Evolutionary conservation across 768 basidiomycete genomes (phyloP).

Genomic region (Clitopilus passeckerianus): DNA sequence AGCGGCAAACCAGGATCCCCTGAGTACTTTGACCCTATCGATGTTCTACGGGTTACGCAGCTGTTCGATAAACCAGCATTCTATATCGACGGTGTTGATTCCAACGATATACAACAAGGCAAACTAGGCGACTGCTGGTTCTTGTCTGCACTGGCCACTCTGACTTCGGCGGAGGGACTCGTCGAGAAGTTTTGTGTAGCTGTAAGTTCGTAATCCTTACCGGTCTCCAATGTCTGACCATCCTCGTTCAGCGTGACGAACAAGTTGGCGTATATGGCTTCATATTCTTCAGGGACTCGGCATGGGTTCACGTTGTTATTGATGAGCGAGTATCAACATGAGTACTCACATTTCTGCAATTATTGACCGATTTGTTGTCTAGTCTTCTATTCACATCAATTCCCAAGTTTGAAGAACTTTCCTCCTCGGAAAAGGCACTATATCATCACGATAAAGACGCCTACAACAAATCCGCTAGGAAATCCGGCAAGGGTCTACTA

Average conservation of each 20-base stretch:
- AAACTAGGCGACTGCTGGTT: constrained; percentile 52
- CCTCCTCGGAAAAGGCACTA: constrained; percentile 29
- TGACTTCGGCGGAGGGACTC: constrained; percentile 36
- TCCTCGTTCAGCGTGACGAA: constrained; percentile 42
- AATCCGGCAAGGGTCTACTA: constrained; percentile 41
- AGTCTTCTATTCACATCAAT: constrained; percentile 44
- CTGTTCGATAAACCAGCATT: constrained; percentile 50
- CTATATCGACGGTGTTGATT: constrained; percentile 36
- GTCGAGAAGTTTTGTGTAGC: constrained; percentile 51
- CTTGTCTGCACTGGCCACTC: constrained; percentile 44
- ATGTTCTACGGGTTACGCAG: constrained; percentile 40
- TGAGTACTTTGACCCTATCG: constrained; percentile 23
- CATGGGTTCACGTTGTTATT: constrained; percentile 45
- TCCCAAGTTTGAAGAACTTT: constrained; percentile 48
- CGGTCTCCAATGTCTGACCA: too few species aligned
- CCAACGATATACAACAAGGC: constrained; percentile 47
- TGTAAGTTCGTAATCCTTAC: too few species aligned
- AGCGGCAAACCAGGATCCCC: constrained; percentile 11
- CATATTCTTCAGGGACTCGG: constrained; percentile 43
- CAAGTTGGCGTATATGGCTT: constrained; percentile 51
- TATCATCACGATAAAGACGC: constrained; percentile 46
- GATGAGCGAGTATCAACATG: constrained; percentile 37
- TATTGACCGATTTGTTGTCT: not conserved
- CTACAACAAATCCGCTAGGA: constrained; percentile 40
- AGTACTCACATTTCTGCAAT: not conserved